Base-by-base conservation (phyloP, 768 basidiomycete species). In the Naematelia encephala region DNA sequence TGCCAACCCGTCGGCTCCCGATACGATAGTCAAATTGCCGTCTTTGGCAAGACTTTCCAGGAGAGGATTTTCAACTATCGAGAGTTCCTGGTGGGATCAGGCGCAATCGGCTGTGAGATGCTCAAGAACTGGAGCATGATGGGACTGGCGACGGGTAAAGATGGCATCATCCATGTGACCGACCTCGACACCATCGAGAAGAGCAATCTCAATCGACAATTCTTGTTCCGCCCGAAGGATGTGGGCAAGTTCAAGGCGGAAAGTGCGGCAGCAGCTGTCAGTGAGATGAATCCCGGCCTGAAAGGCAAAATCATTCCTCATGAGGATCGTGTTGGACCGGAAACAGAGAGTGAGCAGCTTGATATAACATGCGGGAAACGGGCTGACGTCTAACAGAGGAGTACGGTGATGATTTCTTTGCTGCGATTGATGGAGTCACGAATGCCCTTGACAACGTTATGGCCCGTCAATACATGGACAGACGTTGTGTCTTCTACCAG, bases 91-190 rank as follows among this genome's bases (percentile, higher is more conserved):
- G 96, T 99, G 56, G 96, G 96, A 8, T 86, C 94, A n/a, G 96
- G 96, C 46, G 96, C 96, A 30, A 98, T 99, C 75, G 96, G 96
- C 19, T 99, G 96, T 74, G 96, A 99, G 80, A 98, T 98, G 96
- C 80, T 99, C 70, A 99, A 99, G 82, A 99, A 98, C 78, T 99
- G 96, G 96, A 89, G 90, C 65, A 89, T 98, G 91, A 94, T 98
- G 83, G 96, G 96, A 61, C 80, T 99, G 47, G 93, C 84, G 5
- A 84, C 87, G 27, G 90, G 90, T 11, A 60, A 62, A 16, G 81
- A 85, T 43, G 96, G 90, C 10, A 79, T 82, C 52, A 89, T 99
- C 57, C 86, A 93, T 68, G 90, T 98, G 56, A 98, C 96, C 4
- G 96, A 99, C 77, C 78, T 99, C 69, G 96, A 99, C 77, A 97